Conservation (phyloP, 345 rosid genomes). For the Heritiera littoralis region DNA sequence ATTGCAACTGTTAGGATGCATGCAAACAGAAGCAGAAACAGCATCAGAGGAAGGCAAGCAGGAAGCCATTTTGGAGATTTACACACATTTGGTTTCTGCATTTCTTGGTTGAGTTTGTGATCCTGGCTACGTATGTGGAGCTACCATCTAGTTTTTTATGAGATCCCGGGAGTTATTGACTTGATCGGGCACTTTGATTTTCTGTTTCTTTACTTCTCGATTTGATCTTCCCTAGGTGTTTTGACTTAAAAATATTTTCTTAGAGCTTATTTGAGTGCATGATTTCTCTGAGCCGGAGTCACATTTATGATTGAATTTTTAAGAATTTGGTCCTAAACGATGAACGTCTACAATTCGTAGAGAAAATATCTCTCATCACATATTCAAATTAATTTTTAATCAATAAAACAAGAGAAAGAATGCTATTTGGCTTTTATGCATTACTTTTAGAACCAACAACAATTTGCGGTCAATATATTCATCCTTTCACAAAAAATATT, state of each 20-base stretch:
- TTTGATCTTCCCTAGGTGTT: neutral
- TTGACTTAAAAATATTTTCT: neutral
- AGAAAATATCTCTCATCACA: no score
- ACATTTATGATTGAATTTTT: no score
- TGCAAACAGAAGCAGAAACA: conserved; percentile 34
- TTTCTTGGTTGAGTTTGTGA: conserved; percentile 21
- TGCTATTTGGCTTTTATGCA: no score
- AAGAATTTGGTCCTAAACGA: no score
- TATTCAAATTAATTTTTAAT: no score
- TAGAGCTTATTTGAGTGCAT: no score
- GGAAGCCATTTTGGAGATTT: conserved; percentile 36
- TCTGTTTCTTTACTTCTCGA: neutral
- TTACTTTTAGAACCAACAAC: no score
- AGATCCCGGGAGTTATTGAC: neutral
- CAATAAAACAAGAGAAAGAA: no score
- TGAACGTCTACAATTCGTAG: no score
- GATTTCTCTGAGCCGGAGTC: no score
- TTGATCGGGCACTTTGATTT: neutral
- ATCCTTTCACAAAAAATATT: no score
- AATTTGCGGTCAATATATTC: no score
- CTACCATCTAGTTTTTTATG: neutral
- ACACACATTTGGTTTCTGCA: conserved; percentile 36
- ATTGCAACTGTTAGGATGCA: conserved; percentile 22
- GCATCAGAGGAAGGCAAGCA: conserved; percentile 29
- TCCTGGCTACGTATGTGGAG: neutral